phyloP scores from a whole-genome alignment of 140 eudicot species.

The Oenanthe javanica region DNA sequence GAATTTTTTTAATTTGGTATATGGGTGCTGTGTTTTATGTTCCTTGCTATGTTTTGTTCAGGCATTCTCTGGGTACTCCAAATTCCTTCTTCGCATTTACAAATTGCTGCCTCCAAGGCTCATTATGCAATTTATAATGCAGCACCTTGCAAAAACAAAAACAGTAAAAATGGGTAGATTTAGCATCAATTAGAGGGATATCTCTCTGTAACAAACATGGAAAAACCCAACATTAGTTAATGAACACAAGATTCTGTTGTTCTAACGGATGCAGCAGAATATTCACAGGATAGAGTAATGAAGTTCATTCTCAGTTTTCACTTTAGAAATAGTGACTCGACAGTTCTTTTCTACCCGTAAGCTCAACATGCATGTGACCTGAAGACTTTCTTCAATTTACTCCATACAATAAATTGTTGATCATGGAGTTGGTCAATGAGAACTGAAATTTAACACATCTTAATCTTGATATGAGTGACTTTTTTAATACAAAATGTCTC shows the following conservation, averaged over 20 bases:
- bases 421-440: neutral
- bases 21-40: neutral
- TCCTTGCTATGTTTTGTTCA: slow-evolving; percentile 19
- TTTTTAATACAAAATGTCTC: no score
- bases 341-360: neutral
- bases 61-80: slow-evolving; percentile 61
- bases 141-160: slow-evolving; percentile 35
- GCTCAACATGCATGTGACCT: neutral
- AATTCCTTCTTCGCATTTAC: slow-evolving; percentile 28
- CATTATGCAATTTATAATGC: slow-evolving; percentile 75
- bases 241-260: neutral
- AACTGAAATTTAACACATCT: neutral
- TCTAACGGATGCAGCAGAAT: neutral
- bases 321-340: neutral
- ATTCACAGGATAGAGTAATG: neutral
- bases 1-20: neutral
- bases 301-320: neutral
- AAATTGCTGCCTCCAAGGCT: slow-evolving; percentile 63
- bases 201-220: neutral
- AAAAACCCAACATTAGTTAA: neutral
- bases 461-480: neutral
- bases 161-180: neutral
- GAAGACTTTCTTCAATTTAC: neutral
- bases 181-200: neutral
- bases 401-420: neutral